These are phyloP conservation scores for Fusarium equiseti DNA, from an alignment of 2,329 filamentous ascomycete species.

Conservation along the genomic window DNA sequence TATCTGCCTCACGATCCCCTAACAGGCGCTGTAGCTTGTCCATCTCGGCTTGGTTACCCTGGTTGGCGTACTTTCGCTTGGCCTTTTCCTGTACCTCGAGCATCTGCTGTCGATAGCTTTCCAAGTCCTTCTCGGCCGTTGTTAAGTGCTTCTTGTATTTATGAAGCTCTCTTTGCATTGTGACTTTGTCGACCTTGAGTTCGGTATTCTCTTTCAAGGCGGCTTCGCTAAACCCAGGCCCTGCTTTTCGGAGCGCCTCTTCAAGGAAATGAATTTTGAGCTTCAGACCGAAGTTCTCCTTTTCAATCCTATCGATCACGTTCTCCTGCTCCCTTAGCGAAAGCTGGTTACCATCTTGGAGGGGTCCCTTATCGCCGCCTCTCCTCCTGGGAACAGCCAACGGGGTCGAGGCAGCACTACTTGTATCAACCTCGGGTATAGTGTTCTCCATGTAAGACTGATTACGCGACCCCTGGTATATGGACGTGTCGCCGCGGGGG, in stretches of 20 bases:
- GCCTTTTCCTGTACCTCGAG: constrained; percentile 84
- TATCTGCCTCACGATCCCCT: constrained; percentile 69
- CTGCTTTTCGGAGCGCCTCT: constrained; percentile 86
- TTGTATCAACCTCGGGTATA: constrained; percentile 79
- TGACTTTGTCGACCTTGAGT: constrained; percentile 91
- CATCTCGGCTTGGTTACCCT: constrained; percentile 72
- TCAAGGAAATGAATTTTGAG: constrained; percentile 97
- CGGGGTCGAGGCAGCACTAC: constrained; percentile 86
- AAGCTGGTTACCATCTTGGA: constrained; percentile 89
- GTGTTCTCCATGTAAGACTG: constrained; percentile 76
- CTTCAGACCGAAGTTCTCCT: constrained; percentile 97
- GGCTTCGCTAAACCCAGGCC: constrained; percentile 88
- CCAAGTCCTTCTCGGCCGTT: constrained; percentile 86
- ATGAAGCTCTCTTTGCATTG: constrained; percentile 87
- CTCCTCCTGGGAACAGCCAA: constrained; percentile 75
- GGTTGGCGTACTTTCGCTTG: constrained; percentile 79
- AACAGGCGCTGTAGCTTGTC: constrained; percentile 68
- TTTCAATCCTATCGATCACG: constrained; percentile 94
- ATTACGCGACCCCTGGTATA: constrained; percentile 74
- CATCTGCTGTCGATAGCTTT: constrained; percentile 84
- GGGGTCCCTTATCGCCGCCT: constrained; percentile 72
- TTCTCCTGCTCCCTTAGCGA: constrained; percentile 95
- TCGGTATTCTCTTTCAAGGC: constrained; percentile 96
- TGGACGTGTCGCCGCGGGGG: constrained; percentile 78
- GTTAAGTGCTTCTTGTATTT: constrained; percentile 87